Evolutionary conservation across 176 grass and related monocot genomes (phyloP).

Genomic region (Phoenix dactylifera): DNA sequence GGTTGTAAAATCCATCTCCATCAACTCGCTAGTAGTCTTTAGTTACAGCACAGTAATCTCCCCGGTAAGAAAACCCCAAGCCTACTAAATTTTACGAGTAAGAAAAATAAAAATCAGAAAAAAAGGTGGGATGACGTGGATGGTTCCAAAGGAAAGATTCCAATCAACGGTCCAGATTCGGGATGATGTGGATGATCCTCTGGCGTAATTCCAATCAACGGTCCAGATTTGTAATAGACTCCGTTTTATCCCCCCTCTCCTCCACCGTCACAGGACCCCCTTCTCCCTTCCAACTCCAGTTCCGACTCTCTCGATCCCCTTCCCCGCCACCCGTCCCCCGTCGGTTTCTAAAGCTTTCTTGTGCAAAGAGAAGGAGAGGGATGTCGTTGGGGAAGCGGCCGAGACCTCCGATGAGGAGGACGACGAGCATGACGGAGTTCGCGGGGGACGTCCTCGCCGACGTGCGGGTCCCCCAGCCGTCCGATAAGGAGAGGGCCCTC

Average conservation of each 20-base stretch:
- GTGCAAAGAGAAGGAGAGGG: not conserved
- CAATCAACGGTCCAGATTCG: too few relatives aligned
- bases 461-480: not conserved
- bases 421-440: conserved; percentile 40
- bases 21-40: too few relatives aligned
- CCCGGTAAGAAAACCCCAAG: too few relatives aligned
- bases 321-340: conserved; percentile 8
- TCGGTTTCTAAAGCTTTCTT: not conserved
- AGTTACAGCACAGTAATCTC: too few relatives aligned
- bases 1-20: too few relatives aligned
- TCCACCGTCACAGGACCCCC: conserved; percentile 1
- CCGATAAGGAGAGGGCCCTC: conserved; percentile 30
- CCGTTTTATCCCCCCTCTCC: conserved; percentile 24
- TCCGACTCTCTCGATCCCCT: conserved; percentile 4
- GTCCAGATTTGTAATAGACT: too few relatives aligned
- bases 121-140: too few relatives aligned
- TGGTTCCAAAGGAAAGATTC: too few relatives aligned
- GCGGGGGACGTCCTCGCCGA: not conserved
- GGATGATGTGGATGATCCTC: too few relatives aligned
- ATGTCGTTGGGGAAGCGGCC: conserved; percentile 56
- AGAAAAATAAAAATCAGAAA: too few relatives aligned
- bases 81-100: too few relatives aligned
- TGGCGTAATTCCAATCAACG: too few relatives aligned
- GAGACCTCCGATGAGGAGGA: conserved; percentile 35
- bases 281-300: conserved; percentile 7